Evolutionary conservation across 2,329 filamentous ascomycete species (phyloP), one percentile per base, ranked within the genome.

Genomic region (Colletotrichum limetticola): DNA sequence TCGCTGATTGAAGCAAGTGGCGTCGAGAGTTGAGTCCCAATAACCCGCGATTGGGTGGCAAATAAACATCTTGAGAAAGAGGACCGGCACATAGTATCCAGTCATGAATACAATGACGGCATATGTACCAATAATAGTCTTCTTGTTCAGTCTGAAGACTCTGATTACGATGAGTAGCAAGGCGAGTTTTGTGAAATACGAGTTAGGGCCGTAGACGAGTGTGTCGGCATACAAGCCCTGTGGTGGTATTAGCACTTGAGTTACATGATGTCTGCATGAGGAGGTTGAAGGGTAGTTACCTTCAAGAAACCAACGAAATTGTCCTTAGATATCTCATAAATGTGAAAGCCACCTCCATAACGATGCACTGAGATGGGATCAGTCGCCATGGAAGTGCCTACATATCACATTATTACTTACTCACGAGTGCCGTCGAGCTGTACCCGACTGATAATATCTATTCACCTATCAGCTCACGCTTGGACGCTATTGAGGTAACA

Each of bases 121-220:
- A 74, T 83, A 83, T 53, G 86, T 82, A 32, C 82, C 81, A 7
- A 81, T 77, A 5, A 82, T 77, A 5, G 80, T 80, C 75, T 84
- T 84, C 49, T 78, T 81, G 71, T 84, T 83, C 3, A 82, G 78
- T 14, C 80, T 81, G 74, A 86, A 86, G 8, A 86, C 83, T 19
- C 84, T 79, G 7, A 80, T 80, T 69, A 85, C 84, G 66, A 86
- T 85, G 74, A 83, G 78, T 3, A 86, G 80, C 3, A 86, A 80
- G 22, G 80, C 77, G n/a, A 85, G 81, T 52, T 82, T 71, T n/a
- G 84, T 83, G 9, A 81, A 77, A 57, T 82, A 79, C 16, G 85
- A 82, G 76, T 84, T 85, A 19, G 84, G 84, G 0, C 83, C 83
- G 74, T 86, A 86, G 75, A 86, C 82, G 66, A 86, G 80, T 24